phyloP scores from a whole-genome alignment of 768 basidiomycete species.

The Trametes coccinea region DNA sequence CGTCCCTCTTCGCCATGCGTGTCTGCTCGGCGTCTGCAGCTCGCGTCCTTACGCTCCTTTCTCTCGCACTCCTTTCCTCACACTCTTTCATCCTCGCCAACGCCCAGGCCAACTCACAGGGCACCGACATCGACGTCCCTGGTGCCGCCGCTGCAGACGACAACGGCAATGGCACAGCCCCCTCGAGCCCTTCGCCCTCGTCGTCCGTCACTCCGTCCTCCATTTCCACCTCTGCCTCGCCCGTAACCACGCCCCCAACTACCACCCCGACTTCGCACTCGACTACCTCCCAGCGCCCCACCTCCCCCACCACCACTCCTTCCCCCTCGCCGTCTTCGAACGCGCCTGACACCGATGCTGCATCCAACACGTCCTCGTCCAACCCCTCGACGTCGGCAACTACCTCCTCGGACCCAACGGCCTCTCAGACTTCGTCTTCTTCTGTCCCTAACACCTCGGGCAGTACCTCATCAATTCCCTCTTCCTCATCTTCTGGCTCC shows the following conservation, averaged over 20 bases:
- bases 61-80: conserved; percentile 32
- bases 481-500: conserved; percentile 10
- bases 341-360: background rate
- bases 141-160: background rate
- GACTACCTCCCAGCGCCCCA: background rate
- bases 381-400: background rate
- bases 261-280: conserved; percentile 1
- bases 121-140: background rate
- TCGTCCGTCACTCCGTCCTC: background rate
- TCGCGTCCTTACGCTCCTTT: conserved; percentile 35
- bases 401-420: conserved; percentile 1
- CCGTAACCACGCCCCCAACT: background rate
- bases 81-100: conserved; percentile 30
- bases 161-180: background rate
- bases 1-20: conserved; percentile 26
- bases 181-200: background rate
- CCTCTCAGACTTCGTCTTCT: conserved; percentile 18
- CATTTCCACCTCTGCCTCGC: background rate
- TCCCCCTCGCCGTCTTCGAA: conserved; percentile 7
- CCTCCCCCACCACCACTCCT: background rate
- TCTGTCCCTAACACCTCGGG: conserved; percentile 10
- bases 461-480: conserved; percentile 4
- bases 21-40: conserved; percentile 29
- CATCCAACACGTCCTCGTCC: background rate
- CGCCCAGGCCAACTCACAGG: conserved; percentile 9